Base-by-base conservation (phyloP, 2,329 filamentous ascomycete species). In the Alternaria viburni region DNA sequence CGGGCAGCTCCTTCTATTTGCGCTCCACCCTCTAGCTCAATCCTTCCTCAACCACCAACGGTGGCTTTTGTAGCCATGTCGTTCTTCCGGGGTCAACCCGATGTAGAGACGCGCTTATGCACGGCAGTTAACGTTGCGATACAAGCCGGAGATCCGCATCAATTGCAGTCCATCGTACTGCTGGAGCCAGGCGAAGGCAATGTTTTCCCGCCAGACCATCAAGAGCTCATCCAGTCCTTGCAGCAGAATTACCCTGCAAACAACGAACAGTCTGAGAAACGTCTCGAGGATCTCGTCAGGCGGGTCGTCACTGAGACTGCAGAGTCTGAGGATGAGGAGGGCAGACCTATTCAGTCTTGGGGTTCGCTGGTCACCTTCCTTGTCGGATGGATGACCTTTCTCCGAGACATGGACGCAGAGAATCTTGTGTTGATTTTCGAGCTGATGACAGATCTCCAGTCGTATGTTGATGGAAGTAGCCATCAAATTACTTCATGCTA, bases 361-460 rank as follows among this genome's bases (percentile, higher is more conserved):
- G 87, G 89, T 0, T 88, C 91, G 1, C 93, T 97, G 76, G 84
- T 91, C 54, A 86, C 88, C 3, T 96, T 97, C 74, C 88, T 96
- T 78, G 91, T 89, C 71, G 89, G 93, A 54, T 97, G 96, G 74
- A 84, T 97, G 67, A 83, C 87, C 47, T 97, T 94, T 72, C 88
- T 95, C 83, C 85, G 93, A 59, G 92, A 96, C 73, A 89, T 95
- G 30, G 86, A 96, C 72, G 89, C 91, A 54, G 87, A 89, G 12
- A 90, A 96, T 73, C 82, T 96, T 44, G 81, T 95, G 26, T 86
- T 88, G 59, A 91, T 93, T 5, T 93, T 97, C 75, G 86, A 92
- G 61, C 80, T 91, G 72, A 86, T 97, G 58, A 92, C 89, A 66
- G 87, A 86, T 0, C 81, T 97, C 26, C 86, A 94, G 52, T 91